phyloP scores from a whole-genome alignment of 495 filamentous ascomycete genomes.

The Aspergillus campestris region DNA sequence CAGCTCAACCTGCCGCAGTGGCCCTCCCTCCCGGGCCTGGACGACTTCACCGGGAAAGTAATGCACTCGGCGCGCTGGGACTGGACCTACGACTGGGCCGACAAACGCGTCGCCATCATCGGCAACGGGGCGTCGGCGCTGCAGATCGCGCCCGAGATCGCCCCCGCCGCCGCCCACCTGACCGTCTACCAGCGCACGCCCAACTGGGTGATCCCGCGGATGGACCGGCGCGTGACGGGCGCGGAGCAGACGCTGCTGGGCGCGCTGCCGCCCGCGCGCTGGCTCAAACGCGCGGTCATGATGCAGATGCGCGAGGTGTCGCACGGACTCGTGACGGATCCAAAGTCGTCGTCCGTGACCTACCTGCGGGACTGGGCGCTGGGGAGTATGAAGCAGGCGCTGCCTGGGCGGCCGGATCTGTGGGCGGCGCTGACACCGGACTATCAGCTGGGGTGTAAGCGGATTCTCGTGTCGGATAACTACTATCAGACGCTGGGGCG shows the following conservation, averaged over 20 bases:
- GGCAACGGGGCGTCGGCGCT: slow-evolving; percentile 50
- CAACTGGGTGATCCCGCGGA: slow-evolving; percentile 53
- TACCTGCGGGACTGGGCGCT: slow-evolving; percentile 20
- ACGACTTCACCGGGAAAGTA: slow-evolving; percentile 44
- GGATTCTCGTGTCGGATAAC: slow-evolving; percentile 48
- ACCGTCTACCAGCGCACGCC: slow-evolving; percentile 61
- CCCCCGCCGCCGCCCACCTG: slow-evolving; percentile 44
- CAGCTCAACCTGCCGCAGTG: slow-evolving; percentile 52
- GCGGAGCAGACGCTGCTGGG: slow-evolving; percentile 26
- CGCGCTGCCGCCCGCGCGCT: slow-evolving; percentile 38
- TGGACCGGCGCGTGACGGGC: slow-evolving; percentile 31
- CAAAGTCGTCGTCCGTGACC: slow-evolving; percentile 23
- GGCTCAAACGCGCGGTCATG: slow-evolving; percentile 35
- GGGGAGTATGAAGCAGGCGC: slow-evolving; percentile 22
- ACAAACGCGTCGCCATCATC: slow-evolving; percentile 46
- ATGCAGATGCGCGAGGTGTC: slow-evolving; percentile 42
- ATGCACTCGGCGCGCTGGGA: slow-evolving; percentile 52
- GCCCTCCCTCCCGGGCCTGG: slow-evolving; percentile 51
- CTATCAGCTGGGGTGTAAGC: slow-evolving; percentile 47
- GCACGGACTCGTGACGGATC: slow-evolving; percentile 29
- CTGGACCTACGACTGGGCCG: slow-evolving; percentile 33
- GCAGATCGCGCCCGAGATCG: slow-evolving; percentile 62
- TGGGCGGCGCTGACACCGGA: slow-evolving; percentile 42
- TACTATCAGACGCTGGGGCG: slow-evolving; percentile 40
- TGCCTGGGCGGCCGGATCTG: slow-evolving; percentile 34